Percentiles rank a stretch among this genome's conserved stretches.
phyloP scores from a whole-genome alignment of 2,329 filamentous ascomycete species.

The Alternaria alternata region DNA sequence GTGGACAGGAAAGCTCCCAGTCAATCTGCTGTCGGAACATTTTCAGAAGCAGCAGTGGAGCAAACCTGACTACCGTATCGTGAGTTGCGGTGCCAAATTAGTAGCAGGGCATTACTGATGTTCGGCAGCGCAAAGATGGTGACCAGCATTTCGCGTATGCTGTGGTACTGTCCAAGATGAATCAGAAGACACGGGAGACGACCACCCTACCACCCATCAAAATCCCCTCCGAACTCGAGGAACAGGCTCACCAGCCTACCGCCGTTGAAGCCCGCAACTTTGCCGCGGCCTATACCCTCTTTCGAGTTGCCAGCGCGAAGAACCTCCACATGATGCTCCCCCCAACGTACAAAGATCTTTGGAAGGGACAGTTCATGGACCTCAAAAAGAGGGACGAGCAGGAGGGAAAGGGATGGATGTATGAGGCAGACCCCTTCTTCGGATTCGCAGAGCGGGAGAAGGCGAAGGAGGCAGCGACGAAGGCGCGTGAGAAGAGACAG shows the following conservation, averaged over 20 bases:
- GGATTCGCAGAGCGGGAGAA: conserved; percentile 81
- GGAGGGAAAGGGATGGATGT: conserved; percentile 84
- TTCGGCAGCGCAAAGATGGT: conserved; percentile 69
- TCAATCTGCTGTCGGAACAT: conserved; percentile 92
- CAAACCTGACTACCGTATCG: conserved; percentile 88
- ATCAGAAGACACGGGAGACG: conserved; percentile 83
- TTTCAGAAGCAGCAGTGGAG: conserved; percentile 97
- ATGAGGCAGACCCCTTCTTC: conserved; percentile 92
- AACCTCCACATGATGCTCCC: conserved; percentile 95
- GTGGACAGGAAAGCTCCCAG: conserved; percentile 96
- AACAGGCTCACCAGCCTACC: conserved; percentile 77
- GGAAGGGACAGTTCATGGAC: conserved; percentile 85
- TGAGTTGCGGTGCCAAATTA: conserved; percentile 42
- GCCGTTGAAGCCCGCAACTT: conserved; percentile 92
- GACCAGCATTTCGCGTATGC: conserved; percentile 78
- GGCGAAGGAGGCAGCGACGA: conserved; percentile 76
- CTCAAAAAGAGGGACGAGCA: conserved; percentile 83
- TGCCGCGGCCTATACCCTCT: conserved; percentile 89
- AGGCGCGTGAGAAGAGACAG: conserved; percentile 74
- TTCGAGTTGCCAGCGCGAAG: conserved; percentile 92
- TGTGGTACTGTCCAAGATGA: conserved; percentile 76
- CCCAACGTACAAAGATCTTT: conserved; percentile 85
- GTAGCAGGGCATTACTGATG: neutral
- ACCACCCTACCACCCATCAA: conserved; percentile 81
- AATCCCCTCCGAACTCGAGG: conserved; percentile 77